Conservation (phyloP, 495 filamentous ascomycete genomes). For the Cladorrhinum samala region DNA sequence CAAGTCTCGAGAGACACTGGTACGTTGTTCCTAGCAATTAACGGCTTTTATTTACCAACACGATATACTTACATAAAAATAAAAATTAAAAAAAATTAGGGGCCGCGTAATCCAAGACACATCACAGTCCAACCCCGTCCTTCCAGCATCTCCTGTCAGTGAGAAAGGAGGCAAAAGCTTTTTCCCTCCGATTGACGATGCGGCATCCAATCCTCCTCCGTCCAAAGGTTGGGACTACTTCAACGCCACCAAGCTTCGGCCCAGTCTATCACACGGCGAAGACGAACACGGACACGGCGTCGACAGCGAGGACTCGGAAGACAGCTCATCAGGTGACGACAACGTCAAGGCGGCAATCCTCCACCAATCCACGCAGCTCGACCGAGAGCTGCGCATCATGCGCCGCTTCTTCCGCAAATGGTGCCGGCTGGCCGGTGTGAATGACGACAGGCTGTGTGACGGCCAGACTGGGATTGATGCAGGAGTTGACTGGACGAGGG, state of each 20-base stretch:
- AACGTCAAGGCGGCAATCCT: conserved; percentile 27
- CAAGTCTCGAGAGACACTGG: conserved; percentile 54
- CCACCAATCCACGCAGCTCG: conserved; percentile 26
- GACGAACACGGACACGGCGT: too few relatives aligned
- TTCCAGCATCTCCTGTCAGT: neutral
- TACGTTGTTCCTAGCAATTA: too few relatives aligned
- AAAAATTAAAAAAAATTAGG: neutral
- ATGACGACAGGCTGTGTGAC: conserved; percentile 35
- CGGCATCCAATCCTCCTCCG: neutral
- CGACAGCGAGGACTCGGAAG: conserved; percentile 31
- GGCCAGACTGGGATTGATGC: conserved; percentile 49
- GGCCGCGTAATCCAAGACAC: neutral
- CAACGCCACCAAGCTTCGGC: conserved; percentile 37
- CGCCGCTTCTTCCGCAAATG: conserved; percentile 64
- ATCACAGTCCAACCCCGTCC: conserved; percentile 6
- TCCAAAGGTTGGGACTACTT: conserved; percentile 29
- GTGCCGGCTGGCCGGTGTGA: conserved; percentile 62
- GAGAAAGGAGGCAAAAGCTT: conserved; percentile 16
- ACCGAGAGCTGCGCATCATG: conserved; percentile 42
- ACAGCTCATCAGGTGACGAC: conserved; percentile 14
- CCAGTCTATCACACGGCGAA: conserved; percentile 19
- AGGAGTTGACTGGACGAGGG: conserved; percentile 69
- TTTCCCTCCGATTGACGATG: neutral
- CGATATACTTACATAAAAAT: neutral
- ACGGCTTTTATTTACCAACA: neutral